Base-by-base conservation (phyloP, 2,329 filamentous ascomycete species). In the Monilinia polystroma region DNA sequence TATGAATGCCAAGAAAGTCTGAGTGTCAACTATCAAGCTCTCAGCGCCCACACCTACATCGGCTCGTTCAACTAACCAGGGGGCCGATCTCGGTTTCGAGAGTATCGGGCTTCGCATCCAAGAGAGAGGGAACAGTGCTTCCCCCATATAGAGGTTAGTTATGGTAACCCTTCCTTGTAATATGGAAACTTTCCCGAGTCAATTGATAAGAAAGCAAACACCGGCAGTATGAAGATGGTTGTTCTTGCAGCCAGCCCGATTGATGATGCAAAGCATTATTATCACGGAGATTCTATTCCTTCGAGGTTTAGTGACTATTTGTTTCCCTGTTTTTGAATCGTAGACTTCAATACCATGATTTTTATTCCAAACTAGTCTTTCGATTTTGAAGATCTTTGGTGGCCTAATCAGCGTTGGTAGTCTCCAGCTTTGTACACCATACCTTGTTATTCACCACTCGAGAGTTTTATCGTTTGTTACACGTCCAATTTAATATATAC, bases 191-290 rank as follows among this genome's bases (percentile, higher is more conserved):
- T 14, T 45, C 32, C 32, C 32, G 32, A 35, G 32, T 35, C 7
- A 35, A 35, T 35, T 6, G 32, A 35, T 35, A 35, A 35, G 32
- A 35, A 35, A 35, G 32, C 32, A 35, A 35, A 35, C 32, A 35
- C 32, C 32, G 32, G 32, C 8, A 18, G 16, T 47, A 32, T 7
- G 7, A 23, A 58, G 23, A 8, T 32, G 8, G 18, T 32, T 3
- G 14, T 4, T 12, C 12, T 10, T 2, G 26, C 5, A 5, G 6
- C 23, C 5, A 5, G 6, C 23, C 26, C 2, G 23, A 45, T 11
- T 20, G 1, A 45, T 47, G 56, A 58, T 58, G 56, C 41, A 59
- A 47, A 23, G 56, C 41, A 38, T 47, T n/a, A 38, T 47, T n/a
- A 32, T 47, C 10, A 14, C 12, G 18, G 8, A n/a, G 26, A 20